phyloP scores from a whole-genome alignment of 495 filamentous ascomycete genomes.

The Trichoderma virens region DNA sequence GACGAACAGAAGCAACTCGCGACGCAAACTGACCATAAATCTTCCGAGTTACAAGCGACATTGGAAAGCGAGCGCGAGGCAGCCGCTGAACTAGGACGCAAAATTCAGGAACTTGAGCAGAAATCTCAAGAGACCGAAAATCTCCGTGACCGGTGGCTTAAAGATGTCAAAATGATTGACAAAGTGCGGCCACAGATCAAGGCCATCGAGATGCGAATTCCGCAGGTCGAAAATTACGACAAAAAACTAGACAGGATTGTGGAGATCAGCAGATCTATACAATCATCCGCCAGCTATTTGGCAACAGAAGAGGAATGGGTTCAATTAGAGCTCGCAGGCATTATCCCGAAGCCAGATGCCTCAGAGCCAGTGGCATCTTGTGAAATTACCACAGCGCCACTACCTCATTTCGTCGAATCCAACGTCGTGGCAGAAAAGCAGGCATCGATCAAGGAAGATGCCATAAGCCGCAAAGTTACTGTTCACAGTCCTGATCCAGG shows the following conservation, averaged over 20 bases:
- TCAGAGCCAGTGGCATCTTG: not conserved
- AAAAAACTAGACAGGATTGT: not conserved
- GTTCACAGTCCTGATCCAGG: not conserved
- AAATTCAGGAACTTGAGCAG: not conserved
- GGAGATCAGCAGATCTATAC: not conserved
- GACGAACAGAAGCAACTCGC: not conserved
- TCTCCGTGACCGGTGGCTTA: not conserved
- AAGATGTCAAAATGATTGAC: not conserved
- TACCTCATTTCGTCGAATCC: not conserved
- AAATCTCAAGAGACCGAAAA: not conserved
- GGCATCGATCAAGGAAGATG: not conserved
- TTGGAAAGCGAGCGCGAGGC: not conserved
- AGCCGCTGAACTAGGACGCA: not conserved
- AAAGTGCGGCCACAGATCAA: not conserved
- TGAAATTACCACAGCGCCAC: not conserved
- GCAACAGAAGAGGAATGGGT: not conserved
- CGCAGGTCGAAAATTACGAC: not conserved
- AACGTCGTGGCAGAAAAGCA: not conserved
- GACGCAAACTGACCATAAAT: not conserved
- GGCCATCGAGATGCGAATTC: not conserved
- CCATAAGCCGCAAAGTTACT: not conserved
- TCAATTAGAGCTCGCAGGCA: not conserved
- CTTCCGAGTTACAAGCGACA: not conserved
- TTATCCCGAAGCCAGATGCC: not conserved
- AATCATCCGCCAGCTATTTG: not conserved